These are phyloP conservation scores for Magnusiomyces paraingens DNA, from an alignment of 1,139 yeast species.

Conservation along the genomic window DNA sequence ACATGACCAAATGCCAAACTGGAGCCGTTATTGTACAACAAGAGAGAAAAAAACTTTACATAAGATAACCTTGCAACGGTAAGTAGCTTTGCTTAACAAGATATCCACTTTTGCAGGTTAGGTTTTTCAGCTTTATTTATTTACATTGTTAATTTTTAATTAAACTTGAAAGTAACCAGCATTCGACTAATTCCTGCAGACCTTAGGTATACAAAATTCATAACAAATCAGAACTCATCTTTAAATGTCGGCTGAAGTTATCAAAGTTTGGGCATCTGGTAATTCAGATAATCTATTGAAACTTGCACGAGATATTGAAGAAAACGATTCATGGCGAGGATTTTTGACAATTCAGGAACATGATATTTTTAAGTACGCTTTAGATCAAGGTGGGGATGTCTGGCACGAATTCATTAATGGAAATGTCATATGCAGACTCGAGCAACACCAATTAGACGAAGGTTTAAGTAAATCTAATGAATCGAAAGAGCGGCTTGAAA, in stretches of 20 bases:
- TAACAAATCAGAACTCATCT: no score
- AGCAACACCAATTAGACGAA: conserved; percentile 10
- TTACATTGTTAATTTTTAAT: no score
- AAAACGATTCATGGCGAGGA: conserved; percentile 36
- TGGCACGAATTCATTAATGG: conserved; percentile 35
- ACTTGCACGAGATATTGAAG: conserved; percentile 35
- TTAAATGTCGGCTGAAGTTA: conserved; percentile 12
- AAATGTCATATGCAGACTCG: conserved; percentile 25
- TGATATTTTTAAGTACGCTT: conserved; percentile 31
- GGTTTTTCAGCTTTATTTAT: no score
- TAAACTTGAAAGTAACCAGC: no score
- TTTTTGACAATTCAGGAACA: conserved; percentile 36
- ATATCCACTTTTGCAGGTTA: no score
- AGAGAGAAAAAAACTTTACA: no score
- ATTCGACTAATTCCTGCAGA: no score
- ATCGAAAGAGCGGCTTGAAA: not conserved
- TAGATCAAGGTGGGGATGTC: conserved; percentile 28
- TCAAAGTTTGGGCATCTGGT: conserved; percentile 32
- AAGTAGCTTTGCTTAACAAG: no score
- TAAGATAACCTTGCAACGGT: no score
- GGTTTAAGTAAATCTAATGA: not conserved
- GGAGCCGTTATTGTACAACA: no score
- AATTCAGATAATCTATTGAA: conserved; percentile 31
- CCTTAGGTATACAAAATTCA: no score
- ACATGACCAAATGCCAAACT: no score